A percentile compares a stretch with the other conserved stretches of the same genome.
Conservation (phyloP, 2,329 filamentous ascomycete species). For the Talaromyces sp. region DNA sequence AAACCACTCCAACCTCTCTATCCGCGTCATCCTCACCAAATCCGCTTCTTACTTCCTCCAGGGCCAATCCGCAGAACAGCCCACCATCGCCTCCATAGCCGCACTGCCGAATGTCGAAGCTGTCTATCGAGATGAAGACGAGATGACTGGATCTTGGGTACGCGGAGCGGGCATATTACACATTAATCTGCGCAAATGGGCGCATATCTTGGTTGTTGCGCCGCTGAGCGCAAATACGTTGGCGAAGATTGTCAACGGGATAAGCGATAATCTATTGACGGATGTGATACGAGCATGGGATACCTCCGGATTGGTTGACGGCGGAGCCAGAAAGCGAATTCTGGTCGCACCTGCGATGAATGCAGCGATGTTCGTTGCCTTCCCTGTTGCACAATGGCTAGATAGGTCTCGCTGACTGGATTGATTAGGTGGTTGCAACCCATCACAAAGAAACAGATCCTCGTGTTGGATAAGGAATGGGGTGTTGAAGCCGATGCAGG, state of each 20-base stretch:
- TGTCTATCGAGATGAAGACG: conserved; percentile 77
- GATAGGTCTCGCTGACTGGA: not conserved
- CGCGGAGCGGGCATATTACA: conserved; percentile 78
- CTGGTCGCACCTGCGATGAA: conserved; percentile 83
- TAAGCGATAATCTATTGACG: conserved; percentile 69
- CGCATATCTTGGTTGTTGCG: conserved; percentile 71
- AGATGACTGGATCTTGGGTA: conserved; percentile 72
- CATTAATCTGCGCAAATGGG: conserved; percentile 81
- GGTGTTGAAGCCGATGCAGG: conserved; percentile 41
- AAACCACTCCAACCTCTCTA: conserved; percentile 55
- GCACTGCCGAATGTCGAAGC: conserved; percentile 67
- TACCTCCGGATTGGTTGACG: conserved; percentile 57
- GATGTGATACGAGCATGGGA: conserved; percentile 87
- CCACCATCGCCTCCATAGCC: conserved; percentile 56
- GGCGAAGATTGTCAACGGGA: conserved; percentile 74
- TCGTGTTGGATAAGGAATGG: conserved; percentile 66
- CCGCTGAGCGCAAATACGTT: conserved; percentile 80
- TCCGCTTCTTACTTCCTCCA: conserved; percentile 70
- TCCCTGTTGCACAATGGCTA: not conserved
- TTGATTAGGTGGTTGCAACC: conserved; percentile 63
- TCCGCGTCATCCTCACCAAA: conserved; percentile 76
- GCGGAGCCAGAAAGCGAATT: conserved; percentile 55
- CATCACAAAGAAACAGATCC: conserved; percentile 67
- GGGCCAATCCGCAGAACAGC: conserved; percentile 73
- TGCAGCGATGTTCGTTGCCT: conserved; percentile 60